A percentile compares a stretch with the other conserved stretches of the same genome.
phyloP scores from a whole-genome alignment of 2,329 filamentous ascomycete species.

The Microsporum ferrugineum region DNA sequence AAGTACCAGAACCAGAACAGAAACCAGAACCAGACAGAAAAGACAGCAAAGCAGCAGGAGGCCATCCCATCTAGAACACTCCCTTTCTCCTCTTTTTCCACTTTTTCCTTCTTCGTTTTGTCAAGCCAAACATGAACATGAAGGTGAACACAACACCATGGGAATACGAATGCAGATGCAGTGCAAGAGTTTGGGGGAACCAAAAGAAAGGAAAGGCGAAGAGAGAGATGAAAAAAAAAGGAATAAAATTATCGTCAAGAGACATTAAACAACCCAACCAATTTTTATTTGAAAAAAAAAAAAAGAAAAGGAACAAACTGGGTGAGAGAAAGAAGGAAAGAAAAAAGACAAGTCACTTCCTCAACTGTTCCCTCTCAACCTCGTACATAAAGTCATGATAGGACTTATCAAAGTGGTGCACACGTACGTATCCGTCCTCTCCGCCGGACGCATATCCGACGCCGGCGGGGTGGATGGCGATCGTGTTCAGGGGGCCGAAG shows the following conservation, averaged over 20 bases:
- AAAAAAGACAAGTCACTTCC: conserved; percentile 22
- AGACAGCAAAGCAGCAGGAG: neutral
- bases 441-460: conserved; percentile 89
- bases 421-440: conserved; percentile 95
- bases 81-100: neutral
- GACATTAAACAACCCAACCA: neutral
- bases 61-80: neutral
- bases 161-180: neutral
- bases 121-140: neutral
- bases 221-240: neutral
- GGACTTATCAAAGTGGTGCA: conserved; percentile 96
- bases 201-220: neutral
- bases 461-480: conserved; percentile 83
- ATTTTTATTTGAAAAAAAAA: neutral
- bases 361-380: conserved; percentile 71
- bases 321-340: neutral
- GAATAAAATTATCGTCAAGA: neutral
- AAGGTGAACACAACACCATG: neutral
- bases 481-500: conserved; percentile 93
- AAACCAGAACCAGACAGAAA: neutral
- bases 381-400: conserved; percentile 99
- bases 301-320: neutral
- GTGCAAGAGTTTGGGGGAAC: neutral
- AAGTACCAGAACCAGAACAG: neutral
- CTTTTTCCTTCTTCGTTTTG: neutral